Evolutionary conservation across 1,284 basidiomycete genomes (phyloP), one percentile per base, ranked within the genome.

Genomic region (Filobasidium uniguttulatum): DNA sequence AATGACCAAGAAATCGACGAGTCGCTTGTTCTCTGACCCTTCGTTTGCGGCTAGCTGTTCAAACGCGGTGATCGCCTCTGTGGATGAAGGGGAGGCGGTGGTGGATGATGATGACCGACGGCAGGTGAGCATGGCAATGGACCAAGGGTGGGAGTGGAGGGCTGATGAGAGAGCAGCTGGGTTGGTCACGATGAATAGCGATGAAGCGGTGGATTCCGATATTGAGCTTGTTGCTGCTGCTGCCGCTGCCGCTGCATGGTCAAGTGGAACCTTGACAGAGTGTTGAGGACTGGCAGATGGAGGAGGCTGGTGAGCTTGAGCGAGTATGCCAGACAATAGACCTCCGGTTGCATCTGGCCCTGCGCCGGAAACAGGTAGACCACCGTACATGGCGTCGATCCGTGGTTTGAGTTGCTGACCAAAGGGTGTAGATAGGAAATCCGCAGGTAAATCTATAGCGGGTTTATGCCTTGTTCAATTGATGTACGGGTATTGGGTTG

Each of bases 351-450:
- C 45, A 37, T 30, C 55, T 6, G 52, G 40, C 25, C 61, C 50
- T 12, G 53, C 54, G 19, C 72, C 60, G 43, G 62, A 67, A 1
- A 69, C 63, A 5, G 73, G 73, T 9, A 75, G 64, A 12, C 69
- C 59, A 14, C 76, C 71, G 66, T 80, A 90, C 85, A 90, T 88
- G 44, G 77, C 73, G 60, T 93, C 88, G 55, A 94, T 91, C 35
- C 82, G 86, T 0, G 88, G 88, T 1, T 82, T 77, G 34, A 93
- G 73, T 3, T 82, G 79, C n/a, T 79, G 78, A 5, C 89, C 90
- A 55, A 94, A 86, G 0, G 89, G 85, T 0, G 89, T 93, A 1
- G 85, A 81, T 20, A 94, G 76, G 65, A 94, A 91, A 59, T 93
- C 87, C 9, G 79, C 76, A 0, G 89, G 87, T 0, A 91, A 73